Percentiles rank a stretch among this genome's conserved stretches.
These are phyloP conservation scores for Exophiala bonariae DNA, from an alignment of 2,329 filamentous ascomycete genomes.

Conservation along the genomic window DNA sequence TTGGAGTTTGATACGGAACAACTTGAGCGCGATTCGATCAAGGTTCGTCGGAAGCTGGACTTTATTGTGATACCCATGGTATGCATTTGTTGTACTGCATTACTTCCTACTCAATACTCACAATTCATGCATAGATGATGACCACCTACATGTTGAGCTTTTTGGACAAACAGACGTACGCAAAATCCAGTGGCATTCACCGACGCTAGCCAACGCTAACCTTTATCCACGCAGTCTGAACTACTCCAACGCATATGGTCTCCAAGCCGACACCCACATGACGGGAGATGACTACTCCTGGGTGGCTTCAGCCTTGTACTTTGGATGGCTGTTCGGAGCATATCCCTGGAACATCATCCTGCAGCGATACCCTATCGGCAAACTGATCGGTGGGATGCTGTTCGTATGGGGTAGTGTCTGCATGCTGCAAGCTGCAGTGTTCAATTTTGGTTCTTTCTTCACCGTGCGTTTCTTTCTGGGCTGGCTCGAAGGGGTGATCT, in stretches of 20 bases:
- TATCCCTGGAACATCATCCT: slow-evolving; percentile 43
- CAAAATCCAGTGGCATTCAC: neutral
- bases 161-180: slow-evolving; percentile 31
- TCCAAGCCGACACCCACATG: slow-evolving; percentile 43
- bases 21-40: slow-evolving; percentile 33
- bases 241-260: slow-evolving; percentile 44
- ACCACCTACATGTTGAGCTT: slow-evolving; percentile 39
- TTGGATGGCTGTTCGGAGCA: slow-evolving; percentile 43
- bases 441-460: slow-evolving; percentile 44
- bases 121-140: slow-evolving; percentile 33
- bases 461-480: slow-evolving; percentile 50
- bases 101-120: neutral
- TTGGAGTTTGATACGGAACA: slow-evolving; percentile 37
- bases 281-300: slow-evolving; percentile 45
- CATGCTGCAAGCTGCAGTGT: slow-evolving; percentile 39
- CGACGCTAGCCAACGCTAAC: neutral
- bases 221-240: slow-evolving; percentile 29
- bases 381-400: slow-evolving; percentile 42
- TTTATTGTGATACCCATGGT: slow-evolving; percentile 40
- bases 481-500: slow-evolving; percentile 38
- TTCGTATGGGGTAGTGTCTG: slow-evolving; percentile 44
- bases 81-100: slow-evolving; percentile 3
- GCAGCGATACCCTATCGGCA: slow-evolving; percentile 44
- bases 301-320: slow-evolving; percentile 46
- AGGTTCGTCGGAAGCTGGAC: slow-evolving; percentile 38